Percentiles rank a stretch among this genome's conserved stretches.
phyloP scores from a whole-genome alignment of 805 yeast genomes.

The Kodamaea leandrae region DNA sequence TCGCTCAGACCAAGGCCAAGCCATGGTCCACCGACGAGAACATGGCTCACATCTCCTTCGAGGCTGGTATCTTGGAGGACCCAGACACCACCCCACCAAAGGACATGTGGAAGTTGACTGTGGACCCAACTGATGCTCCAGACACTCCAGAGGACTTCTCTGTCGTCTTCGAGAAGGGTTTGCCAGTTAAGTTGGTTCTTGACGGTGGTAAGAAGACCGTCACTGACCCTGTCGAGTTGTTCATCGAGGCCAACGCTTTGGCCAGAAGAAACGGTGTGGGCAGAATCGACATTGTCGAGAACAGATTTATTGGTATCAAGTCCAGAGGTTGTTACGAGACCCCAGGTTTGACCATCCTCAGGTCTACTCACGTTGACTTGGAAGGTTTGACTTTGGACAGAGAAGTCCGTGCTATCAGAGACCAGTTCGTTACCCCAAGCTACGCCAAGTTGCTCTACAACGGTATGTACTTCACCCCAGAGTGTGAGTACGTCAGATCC shows the following conservation, averaged over 20 bases:
- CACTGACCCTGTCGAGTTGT: slow-evolving; percentile 88
- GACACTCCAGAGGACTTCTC: slow-evolving; percentile 85
- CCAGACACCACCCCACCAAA: slow-evolving; percentile 99
- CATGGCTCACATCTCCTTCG: slow-evolving; percentile 97
- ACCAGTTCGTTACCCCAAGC: slow-evolving; percentile 88
- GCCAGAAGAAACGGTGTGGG: slow-evolving; percentile 99
- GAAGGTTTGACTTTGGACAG: slow-evolving; percentile 97
- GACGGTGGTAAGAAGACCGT: slow-evolving; percentile 58
- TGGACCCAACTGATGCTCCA: slow-evolving; percentile 95
- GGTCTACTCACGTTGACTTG: slow-evolving; percentile 91
- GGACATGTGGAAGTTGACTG: slow-evolving; percentile 99
- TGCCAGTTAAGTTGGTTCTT: slow-evolving; percentile 78
- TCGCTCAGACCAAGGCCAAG: slow-evolving; percentile 95
- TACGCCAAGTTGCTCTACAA: slow-evolving; percentile 90
- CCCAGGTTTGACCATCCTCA: slow-evolving; percentile 93
- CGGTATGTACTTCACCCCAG: slow-evolving; percentile 98
- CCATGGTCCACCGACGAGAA: slow-evolving; percentile 99
- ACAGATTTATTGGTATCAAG: slow-evolving; percentile 97
- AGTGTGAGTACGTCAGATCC: slow-evolving; percentile 90
- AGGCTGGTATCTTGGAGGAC: slow-evolving; percentile 98
- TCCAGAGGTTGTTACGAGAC: slow-evolving; percentile 99
- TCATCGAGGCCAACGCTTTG: slow-evolving; percentile 86
- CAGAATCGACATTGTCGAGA: slow-evolving; percentile 97
- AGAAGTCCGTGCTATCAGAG: slow-evolving; percentile 96
- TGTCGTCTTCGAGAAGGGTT: slow-evolving; percentile 79